A percentile compares a stretch with the other conserved stretches of the same genome.
These are phyloP conservation scores for Penicillium flavigenum DNA, from an alignment of 495 filamentous ascomycete species.

Conservation along the genomic window DNA sequence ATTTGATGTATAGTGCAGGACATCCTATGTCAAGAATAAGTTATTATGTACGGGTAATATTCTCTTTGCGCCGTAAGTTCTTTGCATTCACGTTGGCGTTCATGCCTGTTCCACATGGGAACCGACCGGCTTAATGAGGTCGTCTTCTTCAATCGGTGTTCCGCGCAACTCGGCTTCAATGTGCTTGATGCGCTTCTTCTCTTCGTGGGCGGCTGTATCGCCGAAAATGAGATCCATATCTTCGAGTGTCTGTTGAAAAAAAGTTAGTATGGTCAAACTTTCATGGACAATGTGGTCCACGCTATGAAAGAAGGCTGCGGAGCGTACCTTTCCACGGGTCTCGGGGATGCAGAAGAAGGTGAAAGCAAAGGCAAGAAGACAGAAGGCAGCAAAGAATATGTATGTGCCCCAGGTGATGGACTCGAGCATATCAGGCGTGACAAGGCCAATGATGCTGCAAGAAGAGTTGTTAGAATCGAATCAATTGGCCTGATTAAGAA, in stretches of 20 bases:
- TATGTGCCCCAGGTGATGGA: conserved; percentile 74
- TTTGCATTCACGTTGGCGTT: neutral
- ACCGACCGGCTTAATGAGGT: conserved; percentile 28
- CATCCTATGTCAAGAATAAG: neutral
- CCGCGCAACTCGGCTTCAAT: conserved; percentile 66
- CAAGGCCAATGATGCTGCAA: conserved; percentile 63
- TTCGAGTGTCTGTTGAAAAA: conserved; percentile 40
- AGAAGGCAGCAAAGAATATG: conserved; percentile 73
- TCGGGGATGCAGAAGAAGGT: conserved; percentile 62
- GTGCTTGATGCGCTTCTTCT: conserved; percentile 68
- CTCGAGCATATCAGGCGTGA: conserved; percentile 73
- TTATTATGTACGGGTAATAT: neutral
- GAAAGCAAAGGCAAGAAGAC: conserved; percentile 60
- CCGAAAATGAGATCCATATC: conserved; percentile 77
- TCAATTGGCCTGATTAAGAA: neutral
- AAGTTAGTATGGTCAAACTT: neutral
- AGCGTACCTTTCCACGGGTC: conserved; percentile 50
- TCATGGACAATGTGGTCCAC: neutral
- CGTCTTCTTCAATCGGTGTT: conserved; percentile 30
- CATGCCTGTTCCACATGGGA: conserved; percentile 25
- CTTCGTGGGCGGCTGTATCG: conserved; percentile 65
- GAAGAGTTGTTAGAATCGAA: conserved; percentile 4
- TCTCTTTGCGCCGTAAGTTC: neutral
- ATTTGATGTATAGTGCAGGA: neutral
- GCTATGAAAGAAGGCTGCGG: neutral